Evolutionary conservation across 2,329 filamentous ascomycete species (phyloP).

Genomic region (Trichoderma sp.): DNA sequence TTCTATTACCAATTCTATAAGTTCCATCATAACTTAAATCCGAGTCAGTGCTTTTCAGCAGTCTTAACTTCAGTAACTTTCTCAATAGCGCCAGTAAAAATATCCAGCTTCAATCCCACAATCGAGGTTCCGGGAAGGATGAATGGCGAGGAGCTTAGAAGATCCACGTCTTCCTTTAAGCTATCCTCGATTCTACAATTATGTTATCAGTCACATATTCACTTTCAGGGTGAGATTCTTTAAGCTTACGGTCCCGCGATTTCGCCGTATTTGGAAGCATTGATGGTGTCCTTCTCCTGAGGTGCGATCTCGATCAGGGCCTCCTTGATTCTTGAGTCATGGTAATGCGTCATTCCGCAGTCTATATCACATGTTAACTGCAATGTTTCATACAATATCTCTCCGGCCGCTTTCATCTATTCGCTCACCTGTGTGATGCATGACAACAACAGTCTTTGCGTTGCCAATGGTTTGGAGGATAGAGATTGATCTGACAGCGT

Average conservation of each 20-base stretch:
- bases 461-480: slow-evolving; percentile 1
- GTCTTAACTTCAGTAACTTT: background rate
- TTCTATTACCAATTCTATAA: background rate
- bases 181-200: background rate
- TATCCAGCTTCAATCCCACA: background rate
- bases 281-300: background rate
- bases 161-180: background rate
- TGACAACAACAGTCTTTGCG: background rate
- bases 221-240: background rate
- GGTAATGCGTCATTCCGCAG: slow-evolving; percentile 6
- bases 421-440: background rate
- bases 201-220: background rate
- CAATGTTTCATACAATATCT: too few relatives aligned
- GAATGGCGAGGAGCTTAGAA: background rate
- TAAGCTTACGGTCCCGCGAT: background rate
- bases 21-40: background rate
- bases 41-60: background rate
- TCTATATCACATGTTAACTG: background rate
- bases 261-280: slow-evolving; percentile 1
- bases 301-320: background rate
- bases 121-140: background rate
- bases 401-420: background rate
- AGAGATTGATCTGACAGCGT: background rate
- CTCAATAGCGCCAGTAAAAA: background rate
- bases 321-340: background rate